phyloP scores from a whole-genome alignment of 192 early-diverging fungal species.

The Mycoemilia scoparia region DNA sequence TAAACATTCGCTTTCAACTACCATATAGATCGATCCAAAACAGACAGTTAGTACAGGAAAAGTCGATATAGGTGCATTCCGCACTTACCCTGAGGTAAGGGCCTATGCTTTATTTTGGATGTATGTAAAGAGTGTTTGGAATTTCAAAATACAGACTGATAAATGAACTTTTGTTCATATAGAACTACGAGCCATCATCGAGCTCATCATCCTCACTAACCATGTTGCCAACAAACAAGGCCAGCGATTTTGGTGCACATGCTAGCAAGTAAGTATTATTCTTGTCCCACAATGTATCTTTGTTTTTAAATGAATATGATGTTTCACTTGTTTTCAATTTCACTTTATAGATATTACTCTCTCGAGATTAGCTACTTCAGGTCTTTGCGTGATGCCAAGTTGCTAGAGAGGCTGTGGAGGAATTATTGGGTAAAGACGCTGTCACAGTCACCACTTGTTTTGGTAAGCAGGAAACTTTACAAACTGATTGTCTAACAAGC shows the following conservation, averaged over 20 bases:
- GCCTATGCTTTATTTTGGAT: no score
- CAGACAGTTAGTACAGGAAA: conserved; percentile 92
- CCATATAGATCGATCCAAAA: conserved; percentile 97
- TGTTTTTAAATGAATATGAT: background rate
- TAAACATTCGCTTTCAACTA: conserved; percentile 25
- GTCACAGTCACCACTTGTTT: conserved; percentile 80
- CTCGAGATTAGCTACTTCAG: conserved; percentile 87
- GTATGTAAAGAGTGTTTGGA: conserved; percentile 5
- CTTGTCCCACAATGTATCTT: background rate
- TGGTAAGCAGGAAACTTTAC: no score
- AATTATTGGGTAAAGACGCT: conserved; percentile 98
- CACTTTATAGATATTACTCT: conserved; percentile 73
- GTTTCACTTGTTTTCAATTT: background rate
- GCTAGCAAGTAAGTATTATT: conserved; percentile 48
- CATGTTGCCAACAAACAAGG: conserved; percentile 87
- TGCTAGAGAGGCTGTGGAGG: conserved; percentile 88
- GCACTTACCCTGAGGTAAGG: conserved; percentile 89
- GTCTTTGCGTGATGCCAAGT: conserved; percentile 63
- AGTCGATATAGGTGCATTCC: conserved; percentile 95
- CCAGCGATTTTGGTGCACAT: conserved; percentile 97
- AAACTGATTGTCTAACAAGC: no score
- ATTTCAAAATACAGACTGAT: background rate
- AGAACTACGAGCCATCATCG: conserved; percentile 60
- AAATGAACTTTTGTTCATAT: background rate
- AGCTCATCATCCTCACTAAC: conserved; percentile 84